These are phyloP conservation scores for Penicillium angulare DNA, from an alignment of 495 filamentous ascomycete genomes.

Conservation along the genomic window DNA sequence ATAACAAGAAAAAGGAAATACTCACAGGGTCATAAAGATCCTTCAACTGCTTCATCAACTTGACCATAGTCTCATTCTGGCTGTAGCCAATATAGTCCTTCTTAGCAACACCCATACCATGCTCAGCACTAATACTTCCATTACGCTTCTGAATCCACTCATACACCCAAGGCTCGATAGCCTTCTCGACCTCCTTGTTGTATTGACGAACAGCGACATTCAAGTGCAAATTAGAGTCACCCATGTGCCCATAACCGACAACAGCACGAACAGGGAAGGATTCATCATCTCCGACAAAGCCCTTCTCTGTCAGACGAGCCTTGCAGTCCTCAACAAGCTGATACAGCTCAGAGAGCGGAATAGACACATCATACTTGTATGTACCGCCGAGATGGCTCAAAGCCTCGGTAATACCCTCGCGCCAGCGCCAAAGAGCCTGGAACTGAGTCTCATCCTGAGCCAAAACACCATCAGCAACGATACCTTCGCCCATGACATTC, in stretches of 20 bases:
- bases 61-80: conserved; percentile 78
- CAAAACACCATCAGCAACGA: conserved; percentile 82
- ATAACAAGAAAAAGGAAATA: conserved; percentile 10
- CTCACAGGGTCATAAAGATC: conserved; percentile 85
- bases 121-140: conserved; percentile 94
- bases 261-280: conserved; percentile 80
- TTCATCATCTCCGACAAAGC: conserved; percentile 75
- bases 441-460: conserved; percentile 92
- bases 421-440: conserved; percentile 82
- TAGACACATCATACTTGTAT: conserved; percentile 98
- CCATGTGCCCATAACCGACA: conserved; percentile 98
- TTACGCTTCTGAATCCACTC: conserved; percentile 88
- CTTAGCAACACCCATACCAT: conserved; percentile 92
- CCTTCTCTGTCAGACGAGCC: conserved; percentile 64
- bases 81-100: conserved; percentile 93
- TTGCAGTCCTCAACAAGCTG: conserved; percentile 80
- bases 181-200: conserved; percentile 84
- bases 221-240: conserved; percentile 90
- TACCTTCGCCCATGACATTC: conserved; percentile 78
- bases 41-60: conserved; percentile 93
- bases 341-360: conserved; percentile 86
- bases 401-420: conserved; percentile 87
- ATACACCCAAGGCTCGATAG: conserved; percentile 91
- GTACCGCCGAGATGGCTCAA: conserved; percentile 89
- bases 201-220: conserved; percentile 81